These are phyloP conservation scores for Grosmannia penicillata DNA, from an alignment of 2,329 filamentous ascomycete genomes.

Conservation along the genomic window DNA sequence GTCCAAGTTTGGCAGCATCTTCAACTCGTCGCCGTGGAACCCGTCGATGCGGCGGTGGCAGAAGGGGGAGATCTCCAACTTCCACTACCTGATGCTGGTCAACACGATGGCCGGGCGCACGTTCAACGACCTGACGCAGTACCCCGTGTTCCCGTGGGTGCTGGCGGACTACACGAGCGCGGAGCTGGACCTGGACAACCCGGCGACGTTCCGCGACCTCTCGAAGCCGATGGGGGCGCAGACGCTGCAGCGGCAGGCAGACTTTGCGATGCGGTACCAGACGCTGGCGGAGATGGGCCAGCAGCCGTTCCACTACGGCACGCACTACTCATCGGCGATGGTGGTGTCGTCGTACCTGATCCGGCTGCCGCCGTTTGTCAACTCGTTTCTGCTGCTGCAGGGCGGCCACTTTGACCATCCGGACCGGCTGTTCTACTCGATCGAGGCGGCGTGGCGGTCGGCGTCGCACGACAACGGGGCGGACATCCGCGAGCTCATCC, in stretches of 20 bases:
- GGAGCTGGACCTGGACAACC: constrained; percentile 74
- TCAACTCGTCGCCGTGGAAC: constrained; percentile 68
- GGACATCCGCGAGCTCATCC: constrained; percentile 86
- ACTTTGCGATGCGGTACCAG: constrained; percentile 72
- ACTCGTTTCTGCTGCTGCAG: constrained; percentile 86
- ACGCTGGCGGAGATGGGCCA: constrained; percentile 87
- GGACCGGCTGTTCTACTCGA: constrained; percentile 86
- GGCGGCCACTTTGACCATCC: constrained; percentile 95
- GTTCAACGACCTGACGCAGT: constrained; percentile 96
- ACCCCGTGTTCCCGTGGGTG: constrained; percentile 96
- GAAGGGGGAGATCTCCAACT: constrained; percentile 91
- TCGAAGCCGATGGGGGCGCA: constrained; percentile 96
- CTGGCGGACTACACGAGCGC: constrained; percentile 91
- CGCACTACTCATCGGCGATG: constrained; percentile 98
- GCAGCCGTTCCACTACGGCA: constrained; percentile 90
- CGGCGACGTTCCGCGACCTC: constrained; percentile 74
- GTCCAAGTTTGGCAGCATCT: constrained; percentile 78
- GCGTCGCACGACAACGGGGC: constrained; percentile 82
- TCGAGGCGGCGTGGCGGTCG: constrained; percentile 81
- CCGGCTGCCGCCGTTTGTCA: constrained; percentile 85
- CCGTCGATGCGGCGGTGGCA: constrained; percentile 83
- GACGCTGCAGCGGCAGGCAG: constrained; percentile 55
- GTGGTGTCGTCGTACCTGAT: constrained; percentile 95
- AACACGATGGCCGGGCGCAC: constrained; percentile 95
- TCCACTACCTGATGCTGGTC: constrained; percentile 96